These are phyloP conservation scores for Claviceps paspali DNA, from an alignment of 2,329 filamentous ascomycete species.

Conservation along the genomic window DNA sequence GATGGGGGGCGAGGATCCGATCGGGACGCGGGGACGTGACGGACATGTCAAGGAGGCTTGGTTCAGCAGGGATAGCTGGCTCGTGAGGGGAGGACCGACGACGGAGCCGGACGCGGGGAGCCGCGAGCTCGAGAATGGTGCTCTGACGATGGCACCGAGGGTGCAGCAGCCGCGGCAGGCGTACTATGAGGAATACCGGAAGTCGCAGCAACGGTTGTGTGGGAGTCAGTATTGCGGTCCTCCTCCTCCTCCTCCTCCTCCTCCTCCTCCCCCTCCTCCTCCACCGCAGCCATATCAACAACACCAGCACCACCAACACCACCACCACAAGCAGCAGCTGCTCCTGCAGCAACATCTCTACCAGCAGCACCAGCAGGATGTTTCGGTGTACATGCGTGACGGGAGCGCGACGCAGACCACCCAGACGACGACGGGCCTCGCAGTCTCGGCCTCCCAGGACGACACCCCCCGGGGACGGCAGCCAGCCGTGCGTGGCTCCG, in stretches of 20 bases:
- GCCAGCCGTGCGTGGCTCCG: conserved; percentile 3
- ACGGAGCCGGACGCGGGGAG: too few relatives aligned
- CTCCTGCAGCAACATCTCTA: neutral
- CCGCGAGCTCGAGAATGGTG: too few relatives aligned
- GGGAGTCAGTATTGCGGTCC: neutral
- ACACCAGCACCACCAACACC: neutral
- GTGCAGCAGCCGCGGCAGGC: conserved; percentile 2
- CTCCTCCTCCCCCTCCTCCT: too few relatives aligned
- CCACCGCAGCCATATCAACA: neutral
- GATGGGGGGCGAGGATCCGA: conserved; percentile 22
- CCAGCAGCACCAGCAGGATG: conserved; percentile 6
- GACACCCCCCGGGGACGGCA: conserved; percentile 6
- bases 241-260: too few relatives aligned
- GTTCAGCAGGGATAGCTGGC: conserved; percentile 19
- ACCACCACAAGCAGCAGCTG: neutral
- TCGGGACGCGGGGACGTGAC: too few relatives aligned
- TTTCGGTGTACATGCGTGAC: conserved; percentile 8
- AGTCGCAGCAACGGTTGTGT: conserved; percentile 2
- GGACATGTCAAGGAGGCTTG: too few relatives aligned
- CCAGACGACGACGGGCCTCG: conserved; percentile 9
- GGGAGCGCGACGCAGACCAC: conserved; percentile 3
- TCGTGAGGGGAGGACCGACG: conserved; percentile 19
- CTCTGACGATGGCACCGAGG: too few relatives aligned
- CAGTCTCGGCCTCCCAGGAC: conserved; percentile 6
- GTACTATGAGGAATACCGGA: conserved; percentile 5